Conservation (phyloP, 1,139 yeast genomes). For the Martiniozyma asiatica region DNA sequence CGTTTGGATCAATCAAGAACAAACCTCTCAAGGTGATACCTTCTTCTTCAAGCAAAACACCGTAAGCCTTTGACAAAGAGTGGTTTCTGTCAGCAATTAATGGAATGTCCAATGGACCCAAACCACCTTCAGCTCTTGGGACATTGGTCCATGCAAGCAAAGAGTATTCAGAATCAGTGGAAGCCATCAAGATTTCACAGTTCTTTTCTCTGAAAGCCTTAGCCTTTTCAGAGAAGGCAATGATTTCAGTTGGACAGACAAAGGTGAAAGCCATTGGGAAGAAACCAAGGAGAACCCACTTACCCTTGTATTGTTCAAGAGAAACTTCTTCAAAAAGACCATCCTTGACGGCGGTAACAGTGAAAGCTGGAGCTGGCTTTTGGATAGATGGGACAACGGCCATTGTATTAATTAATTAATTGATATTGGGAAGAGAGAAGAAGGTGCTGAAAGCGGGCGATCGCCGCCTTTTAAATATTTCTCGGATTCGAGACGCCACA, state of each 20-base stretch:
- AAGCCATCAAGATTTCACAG: slow-evolving; percentile 85
- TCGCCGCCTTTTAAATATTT: no score
- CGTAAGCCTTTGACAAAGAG: slow-evolving; percentile 87
- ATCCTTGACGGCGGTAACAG: slow-evolving; percentile 91
- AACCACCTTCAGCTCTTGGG: slow-evolving; percentile 95
- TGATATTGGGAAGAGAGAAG: background rate
- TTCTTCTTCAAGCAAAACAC: slow-evolving; percentile 90
- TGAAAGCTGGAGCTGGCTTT: slow-evolving; percentile 93
- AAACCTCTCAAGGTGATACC: slow-evolving; percentile 97
- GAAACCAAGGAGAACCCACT: slow-evolving; percentile 94
- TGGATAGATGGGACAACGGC: slow-evolving; percentile 78
- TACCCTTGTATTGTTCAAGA: slow-evolving; percentile 90
- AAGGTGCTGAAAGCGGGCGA: background rate
- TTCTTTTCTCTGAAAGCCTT: slow-evolving; percentile 81
- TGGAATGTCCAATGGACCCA: slow-evolving; percentile 90
- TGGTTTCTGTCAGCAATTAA: slow-evolving; percentile 95
- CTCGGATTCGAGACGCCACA: no score
- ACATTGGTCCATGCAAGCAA: slow-evolving; percentile 97
- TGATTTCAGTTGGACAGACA: slow-evolving; percentile 97
- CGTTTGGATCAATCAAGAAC: slow-evolving; percentile 94
- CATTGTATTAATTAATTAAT: slow-evolving; percentile 7
- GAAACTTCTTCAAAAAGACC: slow-evolving; percentile 92
- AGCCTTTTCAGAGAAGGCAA: slow-evolving; percentile 94
- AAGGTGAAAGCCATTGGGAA: slow-evolving; percentile 98
- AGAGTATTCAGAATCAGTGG: slow-evolving; percentile 97